These are phyloP conservation scores for Cornus suecica DNA, from an alignment of 148 eudicot species.

Conservation along the genomic window DNA sequence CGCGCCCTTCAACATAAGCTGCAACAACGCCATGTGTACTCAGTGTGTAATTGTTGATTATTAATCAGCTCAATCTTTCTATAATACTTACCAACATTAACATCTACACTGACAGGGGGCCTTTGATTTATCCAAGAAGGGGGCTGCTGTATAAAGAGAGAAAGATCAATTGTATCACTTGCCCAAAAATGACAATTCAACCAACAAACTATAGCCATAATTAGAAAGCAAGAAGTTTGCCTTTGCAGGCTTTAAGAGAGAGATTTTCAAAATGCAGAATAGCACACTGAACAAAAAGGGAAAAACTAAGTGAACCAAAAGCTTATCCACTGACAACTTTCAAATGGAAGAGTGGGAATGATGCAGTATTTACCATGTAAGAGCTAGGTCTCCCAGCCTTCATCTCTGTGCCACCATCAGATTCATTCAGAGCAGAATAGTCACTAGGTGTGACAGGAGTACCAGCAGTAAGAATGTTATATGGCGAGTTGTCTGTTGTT, in stretches of 20 bases:
- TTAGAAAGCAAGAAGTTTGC: neutral
- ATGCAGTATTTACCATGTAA: constrained; percentile 57
- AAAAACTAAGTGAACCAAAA: neutral
- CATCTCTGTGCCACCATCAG: constrained; percentile 33
- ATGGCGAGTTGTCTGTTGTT: constrained; percentile 73
- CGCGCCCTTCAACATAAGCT: constrained; percentile 90
- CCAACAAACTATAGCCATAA: neutral
- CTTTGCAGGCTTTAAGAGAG: neutral
- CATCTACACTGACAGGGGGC: constrained; percentile 61
- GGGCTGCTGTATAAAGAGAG: constrained; percentile 59
- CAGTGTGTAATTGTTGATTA: neutral
- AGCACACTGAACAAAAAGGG: neutral
- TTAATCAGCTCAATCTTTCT: neutral
- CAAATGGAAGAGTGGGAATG: neutral
- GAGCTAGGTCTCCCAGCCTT: constrained; percentile 73
- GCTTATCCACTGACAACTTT: neutral
- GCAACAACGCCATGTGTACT: constrained; percentile 13
- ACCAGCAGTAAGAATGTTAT: constrained; percentile 77
- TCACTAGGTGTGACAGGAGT: constrained; percentile 58
- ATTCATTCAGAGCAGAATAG: constrained; percentile 51
- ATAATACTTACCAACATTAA: constrained; percentile 77
- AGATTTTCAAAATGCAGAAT: neutral
- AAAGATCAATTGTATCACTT: neutral
- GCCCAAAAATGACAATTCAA: neutral
- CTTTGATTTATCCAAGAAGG: constrained; percentile 89